A percentile compares a stretch with the other conserved stretches of the same genome.
These are phyloP conservation scores for Xanthoconium purpureum DNA, from an alignment of 768 basidiomycete species.

Conservation along the genomic window DNA sequence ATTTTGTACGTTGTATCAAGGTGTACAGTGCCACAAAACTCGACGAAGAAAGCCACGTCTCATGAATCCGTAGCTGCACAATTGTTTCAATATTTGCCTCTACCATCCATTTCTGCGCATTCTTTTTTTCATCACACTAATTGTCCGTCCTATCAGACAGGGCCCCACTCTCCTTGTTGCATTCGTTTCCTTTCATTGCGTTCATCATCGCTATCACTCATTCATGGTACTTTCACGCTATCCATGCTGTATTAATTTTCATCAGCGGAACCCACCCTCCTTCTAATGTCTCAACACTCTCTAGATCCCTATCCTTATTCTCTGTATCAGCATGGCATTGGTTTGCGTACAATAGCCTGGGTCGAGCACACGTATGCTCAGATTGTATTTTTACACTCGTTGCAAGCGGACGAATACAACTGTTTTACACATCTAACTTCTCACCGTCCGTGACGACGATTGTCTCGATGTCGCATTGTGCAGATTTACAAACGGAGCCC, in stretches of 20 bases:
- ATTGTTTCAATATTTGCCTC: neutral
- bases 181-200: neutral
- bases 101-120: neutral
- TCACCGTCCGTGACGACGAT: slow-evolving; percentile 9
- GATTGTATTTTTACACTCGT: slow-evolving; percentile 20
- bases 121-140: slow-evolving; percentile 1
- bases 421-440: neutral
- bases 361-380: neutral
- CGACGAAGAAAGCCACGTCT: slow-evolving; percentile 27
- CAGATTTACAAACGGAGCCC: slow-evolving; percentile 1
- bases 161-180: slow-evolving; percentile 16
- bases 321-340: slow-evolving; percentile 10
- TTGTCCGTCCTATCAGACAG: slow-evolving; percentile 11
- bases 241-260: slow-evolving; percentile 14
- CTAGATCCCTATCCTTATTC: slow-evolving; percentile 12
- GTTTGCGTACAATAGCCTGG: slow-evolving; percentile 2
- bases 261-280: slow-evolving; percentile 6
- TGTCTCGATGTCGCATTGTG: slow-evolving; percentile 21
- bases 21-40: slow-evolving; percentile 51
- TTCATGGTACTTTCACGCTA: neutral
- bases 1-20: slow-evolving; percentile 50
- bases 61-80: slow-evolving; percentile 12
- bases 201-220: neutral
- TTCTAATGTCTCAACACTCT: neutral
- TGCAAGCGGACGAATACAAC: slow-evolving; percentile 6